Conservation (phyloP, 495 filamentous ascomycete species). For the Penicillium flavigenum region DNA sequence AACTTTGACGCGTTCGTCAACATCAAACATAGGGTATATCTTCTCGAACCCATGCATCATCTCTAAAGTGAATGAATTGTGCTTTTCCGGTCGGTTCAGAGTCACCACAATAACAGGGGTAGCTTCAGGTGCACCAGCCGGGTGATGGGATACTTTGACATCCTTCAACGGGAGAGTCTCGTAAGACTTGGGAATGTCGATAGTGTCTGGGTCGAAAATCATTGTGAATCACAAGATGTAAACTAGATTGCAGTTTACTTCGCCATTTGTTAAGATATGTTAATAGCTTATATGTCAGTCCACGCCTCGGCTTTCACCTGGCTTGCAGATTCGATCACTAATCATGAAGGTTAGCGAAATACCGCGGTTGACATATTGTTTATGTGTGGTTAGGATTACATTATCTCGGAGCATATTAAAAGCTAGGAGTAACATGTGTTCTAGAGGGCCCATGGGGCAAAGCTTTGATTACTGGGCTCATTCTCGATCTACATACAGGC, state of each 20-base stretch:
- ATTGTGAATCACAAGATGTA: not conserved
- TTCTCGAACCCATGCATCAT: conserved; percentile 51
- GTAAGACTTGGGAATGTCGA: conserved; percentile 18
- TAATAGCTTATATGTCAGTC: not conserved
- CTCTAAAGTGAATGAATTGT: conserved; percentile 55
- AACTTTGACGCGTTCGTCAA: conserved; percentile 51
- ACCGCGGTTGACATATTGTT: not conserved
- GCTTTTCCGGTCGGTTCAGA: conserved; percentile 50
- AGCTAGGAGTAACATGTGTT: not conserved
- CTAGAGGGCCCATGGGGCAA: not conserved
- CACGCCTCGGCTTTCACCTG: not conserved
- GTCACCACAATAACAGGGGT: conserved; percentile 52
- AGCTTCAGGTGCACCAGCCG: conserved; percentile 36
- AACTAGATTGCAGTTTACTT: no score
- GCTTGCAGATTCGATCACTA: not conserved
- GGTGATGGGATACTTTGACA: conserved; percentile 50
- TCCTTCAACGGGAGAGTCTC: conserved; percentile 38
- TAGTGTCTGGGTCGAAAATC: not conserved
- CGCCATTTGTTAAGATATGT: not conserved
- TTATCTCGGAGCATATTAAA: conserved; percentile 7
- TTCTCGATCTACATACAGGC: not conserved
- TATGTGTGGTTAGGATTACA: not conserved
- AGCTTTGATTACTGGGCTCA: not conserved
- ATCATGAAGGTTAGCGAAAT: not conserved
- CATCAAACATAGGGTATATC: conserved; percentile 46